Percentiles rank a stretch among this genome's conserved stretches.
Evolutionary conservation across 2,329 filamentous ascomycete species (phyloP).

Genomic region (Stylonectria norvegica): DNA sequence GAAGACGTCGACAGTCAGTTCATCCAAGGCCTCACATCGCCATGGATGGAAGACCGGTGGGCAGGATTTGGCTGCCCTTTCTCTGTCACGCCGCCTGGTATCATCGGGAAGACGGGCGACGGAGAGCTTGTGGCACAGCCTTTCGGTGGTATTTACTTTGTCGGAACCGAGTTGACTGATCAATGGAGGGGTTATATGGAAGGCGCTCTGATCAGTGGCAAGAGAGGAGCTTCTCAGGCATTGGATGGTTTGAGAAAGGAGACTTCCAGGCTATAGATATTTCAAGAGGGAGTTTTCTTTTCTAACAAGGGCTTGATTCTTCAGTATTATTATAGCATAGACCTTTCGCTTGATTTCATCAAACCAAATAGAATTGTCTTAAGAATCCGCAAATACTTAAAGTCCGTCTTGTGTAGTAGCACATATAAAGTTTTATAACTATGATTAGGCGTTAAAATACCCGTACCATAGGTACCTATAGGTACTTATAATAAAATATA

Average conservation of each 20-base stretch:
- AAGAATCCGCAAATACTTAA: too few relatives aligned
- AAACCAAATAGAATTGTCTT: too few relatives aligned
- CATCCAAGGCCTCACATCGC: constrained; percentile 4
- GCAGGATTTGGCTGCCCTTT: constrained; percentile 10
- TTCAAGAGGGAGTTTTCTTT: too few relatives aligned
- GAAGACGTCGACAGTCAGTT: constrained; percentile 7
- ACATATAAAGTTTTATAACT: too few relatives aligned
- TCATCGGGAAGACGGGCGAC: background rate
- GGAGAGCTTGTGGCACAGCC: background rate
- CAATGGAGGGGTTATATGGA: constrained; percentile 16
- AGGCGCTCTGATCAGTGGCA: constrained; percentile 12
- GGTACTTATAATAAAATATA: too few relatives aligned
- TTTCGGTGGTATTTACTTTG: constrained; percentile 9
- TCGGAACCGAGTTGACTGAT: constrained; percentile 11
- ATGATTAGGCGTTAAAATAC: too few relatives aligned
- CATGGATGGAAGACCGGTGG: constrained; percentile 10
- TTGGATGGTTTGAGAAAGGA: background rate
- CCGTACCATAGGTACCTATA: too few relatives aligned
- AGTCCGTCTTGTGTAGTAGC: too few relatives aligned
- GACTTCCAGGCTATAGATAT: background rate
- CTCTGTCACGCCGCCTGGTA: constrained; percentile 1
- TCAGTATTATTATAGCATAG: too few relatives aligned
- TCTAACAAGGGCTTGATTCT: too few relatives aligned
- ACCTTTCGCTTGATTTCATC: too few relatives aligned
- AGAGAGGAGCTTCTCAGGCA: constrained; percentile 6